Conservation (phyloP, 2,329 filamentous ascomycete species). For the Fusarium xyrophilum region DNA sequence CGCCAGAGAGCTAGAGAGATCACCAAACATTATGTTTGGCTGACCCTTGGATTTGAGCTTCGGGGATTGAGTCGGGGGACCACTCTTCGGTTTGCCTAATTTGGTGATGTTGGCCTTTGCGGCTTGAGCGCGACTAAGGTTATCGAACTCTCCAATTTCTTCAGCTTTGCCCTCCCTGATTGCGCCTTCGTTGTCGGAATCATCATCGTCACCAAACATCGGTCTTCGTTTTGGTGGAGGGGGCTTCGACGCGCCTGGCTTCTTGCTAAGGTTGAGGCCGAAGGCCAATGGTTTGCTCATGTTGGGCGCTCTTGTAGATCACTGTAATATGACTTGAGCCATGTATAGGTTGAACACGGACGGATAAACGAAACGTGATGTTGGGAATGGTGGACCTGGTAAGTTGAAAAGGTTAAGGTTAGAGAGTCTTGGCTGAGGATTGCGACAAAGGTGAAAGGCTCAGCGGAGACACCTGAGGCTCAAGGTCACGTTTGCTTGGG, state of each 20-base stretch:
- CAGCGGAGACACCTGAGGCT: neutral
- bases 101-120: slow-evolving; percentile 40
- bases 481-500: neutral
- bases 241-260: slow-evolving; percentile 58
- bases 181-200: slow-evolving; percentile 59
- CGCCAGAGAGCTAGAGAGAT: slow-evolving; percentile 70
- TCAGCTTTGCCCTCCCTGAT: slow-evolving; percentile 53
- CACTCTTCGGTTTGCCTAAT: slow-evolving; percentile 46
- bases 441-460: neutral
- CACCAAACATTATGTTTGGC: slow-evolving; percentile 60
- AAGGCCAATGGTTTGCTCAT: slow-evolving; percentile 61
- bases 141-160: slow-evolving; percentile 70
- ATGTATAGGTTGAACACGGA: neutral
- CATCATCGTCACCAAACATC: slow-evolving; percentile 63
- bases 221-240: slow-evolving; percentile 59
- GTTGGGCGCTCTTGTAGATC: slow-evolving; percentile 1
- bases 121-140: slow-evolving; percentile 46
- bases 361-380: neutral
- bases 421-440: neutral
- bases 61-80: slow-evolving; percentile 49
- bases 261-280: slow-evolving; percentile 68
- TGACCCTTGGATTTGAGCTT: slow-evolving; percentile 54
- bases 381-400: neutral
- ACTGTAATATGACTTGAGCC: neutral
- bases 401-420: slow-evolving; percentile 13